Evolutionary conservation across 176 grass and related monocot species (phyloP), one percentile per base, ranked within the genome.

Genomic region (Eragrostis nindensis): DNA sequence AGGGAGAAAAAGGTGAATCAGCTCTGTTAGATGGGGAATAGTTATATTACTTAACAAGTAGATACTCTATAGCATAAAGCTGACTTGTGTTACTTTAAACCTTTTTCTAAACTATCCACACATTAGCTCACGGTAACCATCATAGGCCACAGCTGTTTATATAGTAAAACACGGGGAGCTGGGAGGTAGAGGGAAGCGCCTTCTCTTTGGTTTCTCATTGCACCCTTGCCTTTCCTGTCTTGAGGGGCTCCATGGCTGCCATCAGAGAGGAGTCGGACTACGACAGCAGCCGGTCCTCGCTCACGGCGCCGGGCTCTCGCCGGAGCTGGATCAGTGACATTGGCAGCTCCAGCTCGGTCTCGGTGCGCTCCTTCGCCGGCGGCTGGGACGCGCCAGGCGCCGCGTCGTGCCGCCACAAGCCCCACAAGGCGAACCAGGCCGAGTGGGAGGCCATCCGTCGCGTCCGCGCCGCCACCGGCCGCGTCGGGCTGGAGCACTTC

Each of bases 401-500:
- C 1, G 13, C 66, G 54, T 24, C 75, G 3, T 59, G 36, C 47
- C 56, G 45, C 16, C 72, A 80, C 80, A 97, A 97, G 87, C 94
- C 94, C 42, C 94, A 97, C 76, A 97, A 97, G 71, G 89, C 87
- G 5, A 90, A 87, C 85, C 80, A 97, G 75, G 89, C 91, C 6
- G 94, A 97, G 75, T 97, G 91, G 91, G 91, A 94, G 87, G 91
- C 94, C 62, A 94, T 97, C 75, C 29, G 64, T 40, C 80, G 81
- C 4, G 80, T 91, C 52, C 94, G 91, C 4, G 80, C 82, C 3
- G 48, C 77, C 25, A 19, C 76, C 0, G 89, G 91, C 68, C 44
- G 76, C 63, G 52, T 97, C 36, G 76, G 91, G 9, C 89, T 94
- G 48, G 94, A 97, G 69, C 91, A 97, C 87, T 97, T 97, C 94